Conservation (phyloP, 306 rosid species). For the Cyamopsis tetragonoloba region DNA sequence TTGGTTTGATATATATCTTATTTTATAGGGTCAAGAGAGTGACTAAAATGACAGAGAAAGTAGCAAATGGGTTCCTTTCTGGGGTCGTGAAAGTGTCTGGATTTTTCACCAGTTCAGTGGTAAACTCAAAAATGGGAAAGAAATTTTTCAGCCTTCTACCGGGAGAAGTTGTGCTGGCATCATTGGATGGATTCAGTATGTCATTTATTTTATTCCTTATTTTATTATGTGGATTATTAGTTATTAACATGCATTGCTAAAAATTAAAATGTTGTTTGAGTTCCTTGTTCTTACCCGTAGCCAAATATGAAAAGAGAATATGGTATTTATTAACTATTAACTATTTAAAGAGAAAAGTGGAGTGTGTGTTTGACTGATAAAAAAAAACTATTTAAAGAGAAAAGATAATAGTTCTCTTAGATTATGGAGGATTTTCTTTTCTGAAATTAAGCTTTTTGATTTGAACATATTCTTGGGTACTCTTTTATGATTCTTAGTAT, state of each 20-base stretch:
- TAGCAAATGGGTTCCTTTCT: conserved; percentile 80
- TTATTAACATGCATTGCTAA: background rate
- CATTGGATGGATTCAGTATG: conserved; percentile 95
- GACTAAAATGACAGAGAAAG: conserved; percentile 85
- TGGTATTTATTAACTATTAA: background rate
- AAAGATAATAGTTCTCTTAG: background rate
- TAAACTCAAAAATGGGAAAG: conserved; percentile 68
- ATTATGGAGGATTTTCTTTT: too few relatives aligned
- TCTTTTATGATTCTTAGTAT: background rate
- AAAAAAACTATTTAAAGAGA: too few relatives aligned
- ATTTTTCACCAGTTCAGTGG: conserved; percentile 67
- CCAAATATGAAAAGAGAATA: conserved; percentile 11
- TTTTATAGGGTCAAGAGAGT: conserved; percentile 81
- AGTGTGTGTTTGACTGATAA: too few relatives aligned
- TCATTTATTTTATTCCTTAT: conserved; percentile 19
- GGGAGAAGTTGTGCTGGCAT: conserved; percentile 85
- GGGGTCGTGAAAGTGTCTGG: conserved; percentile 87
- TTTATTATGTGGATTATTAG: background rate
- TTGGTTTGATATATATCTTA: conserved; percentile 17
- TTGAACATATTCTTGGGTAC: background rate
- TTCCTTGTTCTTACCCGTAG: background rate
- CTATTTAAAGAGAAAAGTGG: too few relatives aligned
- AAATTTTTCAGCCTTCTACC: conserved; percentile 78
- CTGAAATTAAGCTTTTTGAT: background rate
- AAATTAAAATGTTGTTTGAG: conserved; percentile 15